Conservation (phyloP, 73 alveolate genomes). For the Paramecium tetraurelia region DNA sequence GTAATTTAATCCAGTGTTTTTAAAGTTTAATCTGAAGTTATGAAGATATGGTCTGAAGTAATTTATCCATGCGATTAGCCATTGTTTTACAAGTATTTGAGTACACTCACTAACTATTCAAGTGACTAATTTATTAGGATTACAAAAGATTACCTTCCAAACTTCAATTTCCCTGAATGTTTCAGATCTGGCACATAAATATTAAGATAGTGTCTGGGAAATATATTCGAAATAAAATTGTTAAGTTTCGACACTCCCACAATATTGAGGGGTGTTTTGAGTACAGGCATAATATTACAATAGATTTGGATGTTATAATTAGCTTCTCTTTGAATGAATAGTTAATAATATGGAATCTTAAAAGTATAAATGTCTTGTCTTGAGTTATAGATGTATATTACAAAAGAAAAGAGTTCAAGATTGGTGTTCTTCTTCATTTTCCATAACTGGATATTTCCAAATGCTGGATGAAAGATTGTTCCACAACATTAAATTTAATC, state of each 20-base stretch:
- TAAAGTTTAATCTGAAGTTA: neutral
- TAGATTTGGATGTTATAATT: neutral
- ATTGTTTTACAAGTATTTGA: neutral
- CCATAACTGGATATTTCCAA: neutral
- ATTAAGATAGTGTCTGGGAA: neutral
- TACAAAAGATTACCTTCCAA: neutral
- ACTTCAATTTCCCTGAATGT: neutral
- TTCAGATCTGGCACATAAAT: neutral
- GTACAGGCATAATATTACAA: neutral
- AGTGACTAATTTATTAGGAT: neutral
- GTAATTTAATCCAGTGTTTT: neutral
- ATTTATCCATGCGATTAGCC: neutral
- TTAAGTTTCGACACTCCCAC: neutral
- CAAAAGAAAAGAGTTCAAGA: neutral
- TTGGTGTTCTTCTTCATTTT: neutral
- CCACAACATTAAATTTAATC: neutral
- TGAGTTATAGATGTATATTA: neutral
- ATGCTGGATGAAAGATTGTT: neutral
- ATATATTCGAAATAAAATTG: neutral
- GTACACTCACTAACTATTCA: neutral
- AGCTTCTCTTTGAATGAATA: neutral
- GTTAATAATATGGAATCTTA: neutral
- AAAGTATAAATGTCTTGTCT: neutral
- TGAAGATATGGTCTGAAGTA: neutral
- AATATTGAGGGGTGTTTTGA: neutral